Conservation (phyloP, 2,329 filamentous ascomycete genomes). For the Hymenoscyphus occultus region DNA sequence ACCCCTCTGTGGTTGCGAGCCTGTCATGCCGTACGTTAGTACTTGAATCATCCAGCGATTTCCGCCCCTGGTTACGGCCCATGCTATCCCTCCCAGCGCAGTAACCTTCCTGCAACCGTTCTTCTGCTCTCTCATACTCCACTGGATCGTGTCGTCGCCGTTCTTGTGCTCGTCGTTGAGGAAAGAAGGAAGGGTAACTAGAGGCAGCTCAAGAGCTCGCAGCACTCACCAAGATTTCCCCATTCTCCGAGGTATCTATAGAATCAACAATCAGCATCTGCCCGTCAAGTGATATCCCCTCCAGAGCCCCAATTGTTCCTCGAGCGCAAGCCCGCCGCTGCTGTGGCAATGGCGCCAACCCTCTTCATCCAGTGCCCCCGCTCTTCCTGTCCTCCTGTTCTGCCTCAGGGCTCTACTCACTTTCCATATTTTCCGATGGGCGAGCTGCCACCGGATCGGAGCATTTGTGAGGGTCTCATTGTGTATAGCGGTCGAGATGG, state of each 20-base stretch:
- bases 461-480: conserved; percentile 36
- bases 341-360: conserved; percentile 13
- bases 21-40: conserved; percentile 40
- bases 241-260: conserved; percentile 35
- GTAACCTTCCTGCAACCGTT: background rate
- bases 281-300: background rate
- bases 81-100: background rate
- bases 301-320: conserved; percentile 12
- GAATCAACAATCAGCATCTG: conserved; percentile 26
- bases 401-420: conserved; percentile 29
- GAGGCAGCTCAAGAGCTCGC: conserved; percentile 15
- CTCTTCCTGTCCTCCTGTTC: no score
- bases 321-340: background rate
- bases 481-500: conserved; percentile 23
- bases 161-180: background rate
- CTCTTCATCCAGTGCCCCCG: conserved; percentile 16
- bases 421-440: conserved; percentile 38
- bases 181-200: conserved; percentile 2
- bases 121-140: background rate
- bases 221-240: conserved; percentile 37
- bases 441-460: conserved; percentile 34
- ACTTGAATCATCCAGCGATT: background rate
- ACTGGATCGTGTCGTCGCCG: no score
- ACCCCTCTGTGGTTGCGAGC: conserved; percentile 59
- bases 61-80: no score